Base-by-base conservation (phyloP, 169 alveolate species). In the Cystoisospora suis region DNA sequence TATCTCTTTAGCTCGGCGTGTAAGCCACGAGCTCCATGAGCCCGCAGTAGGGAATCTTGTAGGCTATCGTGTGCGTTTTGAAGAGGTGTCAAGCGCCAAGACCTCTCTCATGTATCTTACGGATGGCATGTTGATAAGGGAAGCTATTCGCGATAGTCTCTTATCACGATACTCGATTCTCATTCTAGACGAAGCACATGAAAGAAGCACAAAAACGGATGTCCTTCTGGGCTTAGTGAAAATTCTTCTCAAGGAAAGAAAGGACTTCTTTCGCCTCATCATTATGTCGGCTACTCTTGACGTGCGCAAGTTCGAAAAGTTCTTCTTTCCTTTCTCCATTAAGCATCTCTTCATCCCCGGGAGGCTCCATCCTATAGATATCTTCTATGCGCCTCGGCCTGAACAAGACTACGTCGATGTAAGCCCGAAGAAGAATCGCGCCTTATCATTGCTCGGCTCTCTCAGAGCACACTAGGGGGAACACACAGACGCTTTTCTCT, bases 141-240 rank as follows among this genome's bases (percentile, higher is more conserved):
- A 99, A 95, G 98, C 99, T 17, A 94, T 98, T 42, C 94, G 96
- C 27, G 99, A 99, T 93, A 96, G 98, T 32, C 92, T 95, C 90
- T 93, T 99, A 72, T 85, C 96, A 15, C 93, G 94, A 49, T 99
- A 98, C 94, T 97, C 99, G 58, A 98, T 97, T 47, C 97, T 99
- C 32, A 97, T 99, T 94, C 96, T 99, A 42, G 99, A 99, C 94
- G 99, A 99, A 87, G 99, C 99, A 7, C 99, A 99, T 93, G 99
- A 99, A 93, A 95, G 99, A 87, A 97, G 99, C 40, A 97, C 98
- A 27, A 95, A 98, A 61, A 98, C 99, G 27, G 99, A 99, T 93
- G 99, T 98, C 0, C 95, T 99, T 70, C 98, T 99, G 95, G 99
- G 99, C 29, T 93, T 98, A 53, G 91, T 98, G 59, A 98, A 98